These are phyloP conservation scores for Sclerotinia spermophila DNA, from an alignment of 2,329 filamentous ascomycete species.

Conservation along the genomic window DNA sequence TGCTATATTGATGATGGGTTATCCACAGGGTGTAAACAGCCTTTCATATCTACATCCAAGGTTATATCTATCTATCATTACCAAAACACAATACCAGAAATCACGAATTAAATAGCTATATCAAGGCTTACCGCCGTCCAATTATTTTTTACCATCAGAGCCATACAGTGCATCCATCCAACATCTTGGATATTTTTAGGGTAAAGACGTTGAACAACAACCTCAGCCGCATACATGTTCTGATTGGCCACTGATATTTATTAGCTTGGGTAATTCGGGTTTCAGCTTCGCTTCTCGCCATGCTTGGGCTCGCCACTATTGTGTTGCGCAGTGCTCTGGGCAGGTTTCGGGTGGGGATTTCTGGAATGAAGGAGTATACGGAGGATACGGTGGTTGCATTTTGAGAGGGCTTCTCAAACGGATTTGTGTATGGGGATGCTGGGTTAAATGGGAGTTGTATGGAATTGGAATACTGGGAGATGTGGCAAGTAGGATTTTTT, in stretches of 20 bases:
- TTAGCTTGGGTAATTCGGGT: neutral
- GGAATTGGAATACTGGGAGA: neutral
- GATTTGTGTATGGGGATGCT: neutral
- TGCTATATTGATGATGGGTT: neutral
- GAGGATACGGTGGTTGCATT: neutral
- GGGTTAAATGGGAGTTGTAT: neutral
- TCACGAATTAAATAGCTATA: neutral
- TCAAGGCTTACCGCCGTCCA: constrained; percentile 5
- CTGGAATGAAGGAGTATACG: constrained; percentile 1
- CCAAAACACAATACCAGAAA: neutral
- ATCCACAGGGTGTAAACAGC: neutral
- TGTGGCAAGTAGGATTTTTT: neutral
- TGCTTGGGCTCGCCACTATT: neutral
- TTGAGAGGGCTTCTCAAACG: neutral
- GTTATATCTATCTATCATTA: neutral
- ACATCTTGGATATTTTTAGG: neutral
- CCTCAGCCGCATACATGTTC: neutral
- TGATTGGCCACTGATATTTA: neutral
- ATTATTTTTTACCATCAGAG: neutral
- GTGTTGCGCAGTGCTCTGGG: neutral
- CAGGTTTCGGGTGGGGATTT: constrained; percentile 13
- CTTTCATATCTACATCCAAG: neutral
- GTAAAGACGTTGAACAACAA: neutral
- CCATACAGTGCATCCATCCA: neutral
- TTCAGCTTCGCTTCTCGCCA: neutral